A percentile compares a stretch with the other conserved stretches of the same genome.
Conservation (phyloP, 2,329 filamentous ascomycete species). For the Plectosphaerella plurivora region DNA sequence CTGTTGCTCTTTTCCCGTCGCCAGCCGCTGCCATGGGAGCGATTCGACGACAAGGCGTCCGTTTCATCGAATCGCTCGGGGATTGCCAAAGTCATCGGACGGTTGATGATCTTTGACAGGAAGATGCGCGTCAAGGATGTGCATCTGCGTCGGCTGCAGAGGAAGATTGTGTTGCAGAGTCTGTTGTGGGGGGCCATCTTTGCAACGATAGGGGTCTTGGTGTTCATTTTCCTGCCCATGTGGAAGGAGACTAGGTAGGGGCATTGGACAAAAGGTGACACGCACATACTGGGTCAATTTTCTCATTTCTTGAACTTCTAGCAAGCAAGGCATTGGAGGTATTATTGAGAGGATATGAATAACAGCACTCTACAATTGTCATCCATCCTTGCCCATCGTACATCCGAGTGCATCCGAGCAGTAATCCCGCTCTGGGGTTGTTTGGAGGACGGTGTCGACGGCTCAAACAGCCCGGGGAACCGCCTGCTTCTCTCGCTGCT, state of each 20-base stretch:
- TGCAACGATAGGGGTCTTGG: slow-evolving; percentile 25
- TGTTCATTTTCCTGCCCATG: slow-evolving; percentile 39
- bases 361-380: no score
- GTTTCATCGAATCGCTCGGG: slow-evolving; percentile 16
- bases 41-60: slow-evolving; percentile 33
- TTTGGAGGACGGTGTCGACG: no score
- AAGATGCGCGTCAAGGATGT: slow-evolving; percentile 39
- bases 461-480: no score
- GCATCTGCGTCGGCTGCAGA: slow-evolving; percentile 35
- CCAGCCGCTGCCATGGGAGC: slow-evolving; percentile 42
- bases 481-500: no score
- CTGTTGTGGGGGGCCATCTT: slow-evolving; percentile 31
- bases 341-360: no score
- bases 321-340: no score
- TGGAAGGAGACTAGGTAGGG: slow-evolving; percentile 29
- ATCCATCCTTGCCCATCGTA: no score
- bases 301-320: neutral
- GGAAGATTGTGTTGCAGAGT: slow-evolving; percentile 38
- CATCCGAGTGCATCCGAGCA: no score
- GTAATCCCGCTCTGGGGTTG: no score
- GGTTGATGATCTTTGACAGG: slow-evolving; percentile 43
- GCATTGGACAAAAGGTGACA: neutral
- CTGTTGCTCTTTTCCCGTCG: slow-evolving; percentile 39
- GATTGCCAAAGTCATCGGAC: slow-evolving; percentile 23
- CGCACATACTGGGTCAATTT: neutral